These are phyloP conservation scores for Pleomassaria siparia DNA, from an alignment of 2,329 filamentous ascomycete species.

Conservation along the genomic window DNA sequence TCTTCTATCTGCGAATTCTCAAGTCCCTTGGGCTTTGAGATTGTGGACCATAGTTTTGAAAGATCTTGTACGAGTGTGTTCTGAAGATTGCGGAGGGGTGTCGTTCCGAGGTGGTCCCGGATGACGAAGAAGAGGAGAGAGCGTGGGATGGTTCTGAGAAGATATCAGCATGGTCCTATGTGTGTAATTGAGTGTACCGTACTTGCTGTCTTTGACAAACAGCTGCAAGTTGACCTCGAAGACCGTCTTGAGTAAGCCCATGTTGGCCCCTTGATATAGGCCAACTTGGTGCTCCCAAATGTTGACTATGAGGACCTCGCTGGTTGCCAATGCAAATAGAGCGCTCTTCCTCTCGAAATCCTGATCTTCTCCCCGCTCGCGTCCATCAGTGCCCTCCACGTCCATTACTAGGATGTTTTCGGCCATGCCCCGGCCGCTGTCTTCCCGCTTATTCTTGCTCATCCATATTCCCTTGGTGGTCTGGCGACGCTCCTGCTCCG, in stretches of 20 bases:
- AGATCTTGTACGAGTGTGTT: constrained; percentile 90
- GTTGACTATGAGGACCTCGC: constrained; percentile 96
- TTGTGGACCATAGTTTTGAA: constrained; percentile 85
- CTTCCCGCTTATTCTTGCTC: constrained; percentile 83
- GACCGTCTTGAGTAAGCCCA: constrained; percentile 97
- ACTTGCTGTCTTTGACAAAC: constrained; percentile 94
- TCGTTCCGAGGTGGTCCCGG: constrained; percentile 91
- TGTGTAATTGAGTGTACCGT: too few species aligned
- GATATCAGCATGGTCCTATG: constrained; percentile 21
- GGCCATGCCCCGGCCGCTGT: constrained; percentile 67
- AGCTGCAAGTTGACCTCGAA: constrained; percentile 98
- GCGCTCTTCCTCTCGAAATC: constrained; percentile 99
- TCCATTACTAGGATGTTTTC: constrained; percentile 99
- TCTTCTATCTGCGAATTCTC: constrained; percentile 90
- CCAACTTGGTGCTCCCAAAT: constrained; percentile 99
- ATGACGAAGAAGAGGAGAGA: constrained; percentile 98
- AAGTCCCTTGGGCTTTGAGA: constrained; percentile 87
- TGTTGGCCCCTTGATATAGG: constrained; percentile 96
- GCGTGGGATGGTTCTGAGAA: constrained; percentile 72
- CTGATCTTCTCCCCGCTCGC: constrained; percentile 95
- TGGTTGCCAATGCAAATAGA: constrained; percentile 93
- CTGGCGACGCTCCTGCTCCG: constrained; percentile 88
- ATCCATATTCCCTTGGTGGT: constrained; percentile 99
- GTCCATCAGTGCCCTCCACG: constrained; percentile 94
- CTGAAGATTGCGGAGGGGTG: constrained; percentile 85